Conservation (phyloP, 495 filamentous ascomycete species). For the Staphylotrichum tortipilum region DNA sequence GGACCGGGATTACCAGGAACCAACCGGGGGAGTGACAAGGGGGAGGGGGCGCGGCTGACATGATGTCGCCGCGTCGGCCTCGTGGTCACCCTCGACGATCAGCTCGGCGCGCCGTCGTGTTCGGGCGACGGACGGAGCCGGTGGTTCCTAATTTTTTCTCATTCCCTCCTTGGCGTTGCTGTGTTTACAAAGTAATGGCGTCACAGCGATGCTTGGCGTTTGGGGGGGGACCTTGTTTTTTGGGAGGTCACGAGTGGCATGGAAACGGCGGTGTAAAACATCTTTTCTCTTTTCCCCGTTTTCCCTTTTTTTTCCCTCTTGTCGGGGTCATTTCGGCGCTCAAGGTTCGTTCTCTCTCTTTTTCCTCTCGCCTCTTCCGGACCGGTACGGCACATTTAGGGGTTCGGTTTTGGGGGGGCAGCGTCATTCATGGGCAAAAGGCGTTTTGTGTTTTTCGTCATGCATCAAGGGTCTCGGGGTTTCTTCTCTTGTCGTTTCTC, state of each 20-base stretch:
- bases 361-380: neutral
- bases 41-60: too few relatives aligned
- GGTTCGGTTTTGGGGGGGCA: neutral
- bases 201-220: slow-evolving; percentile 15
- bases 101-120: neutral
- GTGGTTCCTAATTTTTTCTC: neutral
- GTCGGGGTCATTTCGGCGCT: neutral
- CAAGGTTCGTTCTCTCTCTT: neutral
- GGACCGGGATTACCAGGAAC: too few relatives aligned
- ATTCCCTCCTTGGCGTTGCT: slow-evolving; percentile 1
- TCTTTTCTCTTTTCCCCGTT: too few relatives aligned
- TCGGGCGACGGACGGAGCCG: neutral
- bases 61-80: too few relatives aligned
- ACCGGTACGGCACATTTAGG: neutral
- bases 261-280: slow-evolving; percentile 7
- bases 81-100: too few relatives aligned
- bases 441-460: neutral
- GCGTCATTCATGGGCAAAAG: neutral
- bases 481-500: neutral
- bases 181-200: slow-evolving; percentile 3
- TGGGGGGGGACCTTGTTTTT: neutral
- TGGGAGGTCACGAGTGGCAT: slow-evolving; percentile 6
- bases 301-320: too few relatives aligned
- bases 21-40: too few relatives aligned
- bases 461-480: neutral